Percentiles rank a stretch among this genome's conserved stretches.
These are phyloP conservation scores for Alternaria novae-zelandiae DNA, from an alignment of 2,329 filamentous ascomycete genomes.

Conservation along the genomic window DNA sequence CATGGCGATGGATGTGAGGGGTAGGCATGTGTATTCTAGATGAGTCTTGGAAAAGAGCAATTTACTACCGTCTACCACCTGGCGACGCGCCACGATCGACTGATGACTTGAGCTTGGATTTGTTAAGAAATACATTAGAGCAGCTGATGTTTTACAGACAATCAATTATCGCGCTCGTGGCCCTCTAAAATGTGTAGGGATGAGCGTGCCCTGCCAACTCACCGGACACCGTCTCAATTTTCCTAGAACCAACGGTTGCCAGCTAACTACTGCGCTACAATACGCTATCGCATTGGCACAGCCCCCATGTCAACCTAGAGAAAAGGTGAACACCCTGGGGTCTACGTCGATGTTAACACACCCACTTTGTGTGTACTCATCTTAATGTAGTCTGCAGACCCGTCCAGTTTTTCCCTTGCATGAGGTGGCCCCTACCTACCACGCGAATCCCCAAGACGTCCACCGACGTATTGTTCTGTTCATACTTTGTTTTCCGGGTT, in stretches of 20 bases:
- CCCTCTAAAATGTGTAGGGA: not conserved
- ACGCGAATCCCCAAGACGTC: not conserved
- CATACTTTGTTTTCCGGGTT: not conserved
- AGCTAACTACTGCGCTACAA: not conserved
- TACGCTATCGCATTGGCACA: not conserved
- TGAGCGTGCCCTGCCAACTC: not conserved
- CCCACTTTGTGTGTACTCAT: not conserved
- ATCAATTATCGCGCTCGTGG: not conserved
- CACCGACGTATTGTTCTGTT: not conserved
- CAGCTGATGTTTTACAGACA: not conserved
- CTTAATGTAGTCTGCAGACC: not conserved
- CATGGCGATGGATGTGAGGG: conserved; percentile 18
- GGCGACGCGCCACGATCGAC: not conserved
- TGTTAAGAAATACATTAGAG: not conserved
- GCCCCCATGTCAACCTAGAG: not conserved
- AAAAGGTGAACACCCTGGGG: not conserved
- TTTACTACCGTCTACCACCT: conserved; percentile 22
- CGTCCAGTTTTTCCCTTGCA: not conserved
- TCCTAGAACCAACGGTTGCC: not conserved
- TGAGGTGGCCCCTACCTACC: not conserved
- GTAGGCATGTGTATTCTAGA: conserved; percentile 46
- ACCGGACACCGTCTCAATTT: not conserved
- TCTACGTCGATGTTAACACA: not conserved
- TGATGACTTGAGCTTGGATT: not conserved
- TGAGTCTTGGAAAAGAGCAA: conserved; percentile 33